Evolutionary conservation across 1,284 basidiomycete species (phyloP).

Genomic region (Mycena sp.): DNA sequence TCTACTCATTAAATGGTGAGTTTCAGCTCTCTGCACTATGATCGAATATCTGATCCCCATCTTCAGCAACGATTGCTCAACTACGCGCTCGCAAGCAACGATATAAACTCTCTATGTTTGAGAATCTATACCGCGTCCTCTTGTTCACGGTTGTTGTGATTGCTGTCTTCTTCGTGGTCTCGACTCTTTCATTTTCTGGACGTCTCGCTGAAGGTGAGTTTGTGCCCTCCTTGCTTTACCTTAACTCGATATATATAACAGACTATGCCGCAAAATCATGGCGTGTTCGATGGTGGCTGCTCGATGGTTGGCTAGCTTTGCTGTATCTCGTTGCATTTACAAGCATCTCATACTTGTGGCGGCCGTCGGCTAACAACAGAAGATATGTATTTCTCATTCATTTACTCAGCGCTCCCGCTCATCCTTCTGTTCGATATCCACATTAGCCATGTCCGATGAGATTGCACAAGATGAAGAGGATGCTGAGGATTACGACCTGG

Average conservation of each 20-base stretch:
- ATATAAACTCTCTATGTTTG: constrained; percentile 90
- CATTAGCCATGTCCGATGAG: constrained; percentile 87
- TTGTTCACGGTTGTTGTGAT: constrained; percentile 87
- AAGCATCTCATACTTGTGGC: constrained; percentile 91
- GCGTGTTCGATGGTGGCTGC: constrained; percentile 93
- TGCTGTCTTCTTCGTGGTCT: constrained; percentile 91
- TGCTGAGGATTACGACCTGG: constrained; percentile 92
- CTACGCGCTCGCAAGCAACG: constrained; percentile 86
- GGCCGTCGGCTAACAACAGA: constrained; percentile 92
- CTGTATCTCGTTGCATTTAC: constrained; percentile 87
- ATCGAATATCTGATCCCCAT: constrained; percentile 16
- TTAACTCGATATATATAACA: constrained; percentile 39
- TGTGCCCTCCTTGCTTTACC: neutral
- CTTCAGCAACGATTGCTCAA: constrained; percentile 83
- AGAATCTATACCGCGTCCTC: constrained; percentile 88
- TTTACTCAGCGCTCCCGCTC: constrained; percentile 42
- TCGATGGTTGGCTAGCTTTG: constrained; percentile 94
- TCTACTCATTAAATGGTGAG: constrained; percentile 87
- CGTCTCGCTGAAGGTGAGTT: constrained; percentile 84
- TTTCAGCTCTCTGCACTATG: constrained; percentile 9
- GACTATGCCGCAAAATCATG: constrained; percentile 96
- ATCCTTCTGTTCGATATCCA: constrained; percentile 49
- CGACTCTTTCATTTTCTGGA: constrained; percentile 91
- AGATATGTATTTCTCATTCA: constrained; percentile 64
- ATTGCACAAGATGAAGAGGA: constrained; percentile 91